Evolutionary conservation across 768 basidiomycete genomes (phyloP).

Genomic region (Mycena capillaripes): DNA sequence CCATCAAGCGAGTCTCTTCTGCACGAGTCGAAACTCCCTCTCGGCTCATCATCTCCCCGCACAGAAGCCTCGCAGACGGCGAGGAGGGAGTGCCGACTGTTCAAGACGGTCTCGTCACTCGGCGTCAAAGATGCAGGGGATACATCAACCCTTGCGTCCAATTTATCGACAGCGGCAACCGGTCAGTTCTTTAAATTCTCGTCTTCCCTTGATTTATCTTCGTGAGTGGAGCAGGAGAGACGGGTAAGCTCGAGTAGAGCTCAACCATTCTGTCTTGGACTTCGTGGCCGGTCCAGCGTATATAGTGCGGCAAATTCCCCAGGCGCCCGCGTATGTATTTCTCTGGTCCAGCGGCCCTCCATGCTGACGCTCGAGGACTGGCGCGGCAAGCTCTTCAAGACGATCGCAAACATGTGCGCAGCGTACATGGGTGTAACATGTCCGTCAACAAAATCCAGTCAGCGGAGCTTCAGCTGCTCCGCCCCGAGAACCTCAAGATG

Average conservation of each 20-base stretch:
- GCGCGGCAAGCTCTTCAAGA: constrained; percentile 64
- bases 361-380: constrained; percentile 68
- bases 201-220: constrained; percentile 33
- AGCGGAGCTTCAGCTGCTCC: constrained; percentile 50
- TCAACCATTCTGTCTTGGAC: constrained; percentile 73
- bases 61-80: constrained; percentile 65
- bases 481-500: constrained; percentile 62
- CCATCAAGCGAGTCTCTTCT: constrained; percentile 68
- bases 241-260: constrained; percentile 66
- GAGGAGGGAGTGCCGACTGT: constrained; percentile 63
- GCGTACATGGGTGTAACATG: constrained; percentile 56
- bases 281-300: constrained; percentile 79
- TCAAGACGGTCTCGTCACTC: constrained; percentile 70
- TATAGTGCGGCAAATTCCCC: constrained; percentile 75
- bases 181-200: constrained; percentile 46
- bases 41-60: constrained; percentile 72
- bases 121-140: constrained; percentile 69
- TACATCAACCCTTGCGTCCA: constrained; percentile 79
- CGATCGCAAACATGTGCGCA: constrained; percentile 64
- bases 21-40: constrained; percentile 69
- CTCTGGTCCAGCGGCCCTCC: constrained; percentile 68
- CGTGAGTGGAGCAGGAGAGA: constrained; percentile 79
- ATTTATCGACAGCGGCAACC: constrained; percentile 75
- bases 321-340: constrained; percentile 76
- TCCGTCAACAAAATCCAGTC: constrained; percentile 49